phyloP scores from a whole-genome alignment of 257 asterid species.

The Solanum chiquidenum region DNA sequence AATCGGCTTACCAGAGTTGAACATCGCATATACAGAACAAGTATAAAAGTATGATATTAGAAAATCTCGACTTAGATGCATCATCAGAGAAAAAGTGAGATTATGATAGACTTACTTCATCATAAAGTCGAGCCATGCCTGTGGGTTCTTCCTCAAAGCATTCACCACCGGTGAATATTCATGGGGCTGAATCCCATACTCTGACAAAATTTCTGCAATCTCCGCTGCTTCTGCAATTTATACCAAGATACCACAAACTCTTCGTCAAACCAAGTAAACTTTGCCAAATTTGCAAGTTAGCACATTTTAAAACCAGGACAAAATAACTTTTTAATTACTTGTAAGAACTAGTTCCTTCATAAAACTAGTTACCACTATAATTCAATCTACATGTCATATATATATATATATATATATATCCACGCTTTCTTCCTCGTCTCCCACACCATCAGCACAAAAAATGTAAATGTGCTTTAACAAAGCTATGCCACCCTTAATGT shows the following conservation, averaged over 20 bases:
- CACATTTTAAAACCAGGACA: neutral
- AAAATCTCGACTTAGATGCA: neutral
- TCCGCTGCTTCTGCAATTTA: conserved; percentile 85
- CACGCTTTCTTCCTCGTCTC: neutral
- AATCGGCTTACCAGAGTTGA: neutral
- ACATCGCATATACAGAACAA: neutral
- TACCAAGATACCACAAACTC: neutral
- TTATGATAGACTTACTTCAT: conserved; percentile 53
- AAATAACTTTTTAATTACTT: neutral
- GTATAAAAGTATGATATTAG: neutral
- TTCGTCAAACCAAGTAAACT: neutral
- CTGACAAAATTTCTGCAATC: conserved; percentile 85
- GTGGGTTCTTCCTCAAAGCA: conserved; percentile 78
- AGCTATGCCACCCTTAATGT: neutral
- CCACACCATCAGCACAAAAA: neutral
- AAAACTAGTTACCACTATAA: neutral
- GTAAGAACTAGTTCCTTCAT: neutral
- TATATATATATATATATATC: neutral
- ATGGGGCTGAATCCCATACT: conserved; percentile 64
- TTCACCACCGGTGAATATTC: conserved; percentile 80
- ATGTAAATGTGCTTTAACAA: neutral
- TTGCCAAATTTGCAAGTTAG: neutral
- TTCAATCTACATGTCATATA: neutral
- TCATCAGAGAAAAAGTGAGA: neutral
- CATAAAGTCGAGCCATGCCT: conserved; percentile 97